phyloP scores from a whole-genome alignment of 805 yeast species.

The Yamadazyma sp. region DNA sequence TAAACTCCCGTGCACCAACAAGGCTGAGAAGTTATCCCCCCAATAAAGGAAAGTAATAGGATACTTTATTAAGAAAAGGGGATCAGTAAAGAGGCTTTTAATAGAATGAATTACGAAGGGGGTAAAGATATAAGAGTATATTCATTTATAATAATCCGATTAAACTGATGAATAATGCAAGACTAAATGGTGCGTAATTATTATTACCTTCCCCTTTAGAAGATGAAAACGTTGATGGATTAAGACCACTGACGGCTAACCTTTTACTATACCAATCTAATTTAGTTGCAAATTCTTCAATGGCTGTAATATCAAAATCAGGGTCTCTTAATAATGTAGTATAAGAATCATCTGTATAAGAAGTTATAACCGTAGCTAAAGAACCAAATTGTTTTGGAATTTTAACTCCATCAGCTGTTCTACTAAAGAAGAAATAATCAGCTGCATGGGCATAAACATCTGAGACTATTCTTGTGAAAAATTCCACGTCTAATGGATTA shows the following conservation, averaged over 20 bases:
- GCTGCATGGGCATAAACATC: constrained; percentile 26
- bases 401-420: constrained; percentile 19
- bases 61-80: no score
- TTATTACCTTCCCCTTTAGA: background rate
- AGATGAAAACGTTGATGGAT: constrained; percentile 1
- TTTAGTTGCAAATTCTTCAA: constrained; percentile 31
- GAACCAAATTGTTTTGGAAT: constrained; percentile 27
- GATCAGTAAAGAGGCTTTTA: background rate
- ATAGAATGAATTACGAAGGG: background rate
- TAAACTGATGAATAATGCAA: no score
- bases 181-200: no score
- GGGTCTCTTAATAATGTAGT: constrained; percentile 32
- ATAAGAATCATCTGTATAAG: constrained; percentile 35
- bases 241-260: constrained; percentile 10
- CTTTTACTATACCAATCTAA: constrained; percentile 35
- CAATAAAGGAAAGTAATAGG: no score
- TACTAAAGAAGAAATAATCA: constrained; percentile 25
- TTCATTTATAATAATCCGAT: no score
- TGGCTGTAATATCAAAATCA: constrained; percentile 18
- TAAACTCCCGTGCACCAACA: no score
- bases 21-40: no score
- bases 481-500: constrained; percentile 18
- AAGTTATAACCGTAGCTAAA: constrained; percentile 26
- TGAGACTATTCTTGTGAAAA: constrained; percentile 35
- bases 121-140: background rate